Evolutionary conservation across 2,329 filamentous ascomycete species (phyloP).

Genomic region (Arthrobotrys iridis): DNA sequence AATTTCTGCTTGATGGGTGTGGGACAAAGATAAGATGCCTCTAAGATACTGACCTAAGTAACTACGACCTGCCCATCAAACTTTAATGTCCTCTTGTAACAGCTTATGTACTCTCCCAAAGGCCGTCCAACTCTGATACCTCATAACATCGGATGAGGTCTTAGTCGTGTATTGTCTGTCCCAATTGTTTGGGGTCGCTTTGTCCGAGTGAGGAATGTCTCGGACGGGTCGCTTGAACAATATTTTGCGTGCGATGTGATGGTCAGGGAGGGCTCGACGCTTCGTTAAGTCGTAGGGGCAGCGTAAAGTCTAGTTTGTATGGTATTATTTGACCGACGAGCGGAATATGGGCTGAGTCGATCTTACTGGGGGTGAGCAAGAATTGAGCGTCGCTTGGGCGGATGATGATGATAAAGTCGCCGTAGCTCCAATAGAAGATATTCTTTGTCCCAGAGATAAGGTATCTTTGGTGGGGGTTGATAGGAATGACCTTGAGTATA

Average conservation of each 20-base stretch:
- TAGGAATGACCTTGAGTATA: too few relatives aligned
- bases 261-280: background rate
- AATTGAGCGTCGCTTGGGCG: background rate
- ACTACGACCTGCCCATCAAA: background rate
- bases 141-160: conserved; percentile 4
- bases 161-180: background rate
- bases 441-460: background rate
- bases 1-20: background rate
- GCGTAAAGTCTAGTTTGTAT: background rate
- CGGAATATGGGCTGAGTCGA: background rate
- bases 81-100: conserved; percentile 1
- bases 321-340: background rate
- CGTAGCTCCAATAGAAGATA: background rate
- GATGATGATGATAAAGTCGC: conserved; percentile 20
- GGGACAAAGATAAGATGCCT: background rate
- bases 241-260: background rate
- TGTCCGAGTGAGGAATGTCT: conserved; percentile 11
- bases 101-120: conserved; percentile 3
- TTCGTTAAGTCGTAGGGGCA: background rate
- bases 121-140: background rate
- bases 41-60: conserved; percentile 5
- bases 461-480: too few relatives aligned
- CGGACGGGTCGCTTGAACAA: background rate
- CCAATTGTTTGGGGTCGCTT: background rate
- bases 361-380: background rate